A percentile compares a stretch with the other conserved stretches of the same genome.
These are phyloP conservation scores for Geranomyces variabilis DNA, from an alignment of 192 early-diverging fungal species.

Conservation along the genomic window DNA sequence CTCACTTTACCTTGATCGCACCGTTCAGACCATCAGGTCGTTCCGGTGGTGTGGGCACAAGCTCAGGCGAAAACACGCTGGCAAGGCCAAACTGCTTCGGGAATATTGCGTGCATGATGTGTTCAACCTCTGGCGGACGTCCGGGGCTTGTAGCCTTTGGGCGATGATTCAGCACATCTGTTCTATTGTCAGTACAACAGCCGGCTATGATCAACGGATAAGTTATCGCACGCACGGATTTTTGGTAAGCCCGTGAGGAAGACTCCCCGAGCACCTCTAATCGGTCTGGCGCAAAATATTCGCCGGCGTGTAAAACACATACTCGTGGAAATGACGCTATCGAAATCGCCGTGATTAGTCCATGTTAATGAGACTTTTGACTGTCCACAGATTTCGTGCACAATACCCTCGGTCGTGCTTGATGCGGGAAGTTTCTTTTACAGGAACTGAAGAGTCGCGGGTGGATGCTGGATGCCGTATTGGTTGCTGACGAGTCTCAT, in stretches of 20 bases:
- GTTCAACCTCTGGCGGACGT: not conserved
- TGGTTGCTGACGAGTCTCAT: no score
- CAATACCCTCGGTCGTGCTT: no score
- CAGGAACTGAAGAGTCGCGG: no score
- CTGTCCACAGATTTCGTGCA: no score
- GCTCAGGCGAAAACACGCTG: not conserved
- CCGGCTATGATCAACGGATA: not conserved
- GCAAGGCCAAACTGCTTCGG: slow-evolving; percentile 15
- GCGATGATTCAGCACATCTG: not conserved
- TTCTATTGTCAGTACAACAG: not conserved
- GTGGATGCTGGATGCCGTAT: no score
- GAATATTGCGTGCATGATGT: not conserved
- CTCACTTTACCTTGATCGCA: slow-evolving; percentile 1
- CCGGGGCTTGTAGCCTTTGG: not conserved
- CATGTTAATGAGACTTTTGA: no score
- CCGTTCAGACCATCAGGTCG: not conserved
- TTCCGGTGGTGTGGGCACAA: not conserved
- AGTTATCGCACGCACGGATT: slow-evolving; percentile 18
- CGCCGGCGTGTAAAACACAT: slow-evolving; percentile 29
- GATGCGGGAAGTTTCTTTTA: no score
- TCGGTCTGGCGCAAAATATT: slow-evolving; percentile 41
- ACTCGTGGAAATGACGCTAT: not conserved
- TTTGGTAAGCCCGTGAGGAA: slow-evolving; percentile 39
- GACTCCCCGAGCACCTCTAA: slow-evolving; percentile 6
- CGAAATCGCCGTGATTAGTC: not conserved